Conservation (phyloP, 768 basidiomycete genomes). For the Psilocybe tampanensis region DNA sequence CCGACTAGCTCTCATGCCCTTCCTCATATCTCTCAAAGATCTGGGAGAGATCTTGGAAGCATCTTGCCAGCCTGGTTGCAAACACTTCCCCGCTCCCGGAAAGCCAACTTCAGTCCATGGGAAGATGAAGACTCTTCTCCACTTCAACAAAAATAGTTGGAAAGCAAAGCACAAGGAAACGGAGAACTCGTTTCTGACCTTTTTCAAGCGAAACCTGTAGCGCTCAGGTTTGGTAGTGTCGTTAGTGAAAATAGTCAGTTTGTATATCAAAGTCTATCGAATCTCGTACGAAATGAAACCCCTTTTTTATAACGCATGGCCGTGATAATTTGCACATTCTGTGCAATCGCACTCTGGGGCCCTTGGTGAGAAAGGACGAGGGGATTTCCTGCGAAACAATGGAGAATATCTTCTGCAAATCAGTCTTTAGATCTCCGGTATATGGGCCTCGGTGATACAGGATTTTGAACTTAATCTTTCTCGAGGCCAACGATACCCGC, state of each 20-base stretch:
- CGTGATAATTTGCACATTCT: no score
- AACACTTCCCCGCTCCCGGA: slow-evolving; percentile 63
- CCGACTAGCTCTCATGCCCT: slow-evolving; percentile 54
- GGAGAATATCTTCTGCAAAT: no score
- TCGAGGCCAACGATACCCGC: no score
- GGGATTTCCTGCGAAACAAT: no score
- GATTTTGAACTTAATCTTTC: no score
- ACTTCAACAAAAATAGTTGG: slow-evolving; percentile 12
- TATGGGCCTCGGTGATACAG: no score
- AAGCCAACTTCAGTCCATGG: slow-evolving; percentile 82
- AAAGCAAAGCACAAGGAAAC: slow-evolving; percentile 8
- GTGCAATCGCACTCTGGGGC: no score
- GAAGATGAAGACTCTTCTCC: slow-evolving; percentile 62
- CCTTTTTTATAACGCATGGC: background rate
- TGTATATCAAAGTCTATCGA: slow-evolving; percentile 15
- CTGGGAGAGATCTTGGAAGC: slow-evolving; percentile 30
- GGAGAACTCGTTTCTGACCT: background rate
- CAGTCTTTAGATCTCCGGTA: no score
- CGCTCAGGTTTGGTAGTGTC: background rate
- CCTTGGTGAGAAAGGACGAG: no score
- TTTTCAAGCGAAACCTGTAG: no score
- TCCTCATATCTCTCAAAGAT: slow-evolving; percentile 26
- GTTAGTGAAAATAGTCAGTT: slow-evolving; percentile 5
- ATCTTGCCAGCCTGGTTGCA: slow-evolving; percentile 69
- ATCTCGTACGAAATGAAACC: slow-evolving; percentile 7